Conservation (phyloP, 2,329 filamentous ascomycete species). For the Sporothrix schenckii region DNA sequence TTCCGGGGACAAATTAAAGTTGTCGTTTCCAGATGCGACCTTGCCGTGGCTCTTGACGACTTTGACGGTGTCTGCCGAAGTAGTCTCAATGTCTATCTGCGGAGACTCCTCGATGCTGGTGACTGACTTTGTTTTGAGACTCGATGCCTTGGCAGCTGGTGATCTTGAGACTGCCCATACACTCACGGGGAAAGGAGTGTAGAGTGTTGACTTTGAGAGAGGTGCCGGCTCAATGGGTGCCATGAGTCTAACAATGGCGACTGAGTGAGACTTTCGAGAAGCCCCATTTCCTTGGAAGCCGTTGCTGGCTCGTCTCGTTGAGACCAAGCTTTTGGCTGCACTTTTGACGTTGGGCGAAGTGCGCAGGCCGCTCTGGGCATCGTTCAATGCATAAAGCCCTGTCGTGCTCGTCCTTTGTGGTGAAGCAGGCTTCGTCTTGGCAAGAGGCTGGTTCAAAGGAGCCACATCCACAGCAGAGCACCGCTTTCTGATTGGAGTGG, state of each 20-base stretch:
- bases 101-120: not conserved
- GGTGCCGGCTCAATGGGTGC: constrained; percentile 33
- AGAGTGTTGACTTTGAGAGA: constrained; percentile 27
- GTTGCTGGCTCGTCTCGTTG: not conserved
- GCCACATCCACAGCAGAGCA: not conserved
- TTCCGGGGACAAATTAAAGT: constrained; percentile 13
- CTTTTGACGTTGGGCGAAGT: not conserved
- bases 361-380: too few relatives aligned
- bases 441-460: not conserved
- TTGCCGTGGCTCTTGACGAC: not conserved
- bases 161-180: constrained; percentile 13
- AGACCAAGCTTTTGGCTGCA: not conserved
- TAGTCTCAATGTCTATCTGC: not conserved
- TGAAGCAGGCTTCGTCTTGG: not conserved
- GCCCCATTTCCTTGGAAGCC: not conserved
- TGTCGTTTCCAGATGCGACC: not conserved
- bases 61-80: not conserved
- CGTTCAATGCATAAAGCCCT: too few relatives aligned
- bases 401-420: not conserved
- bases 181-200: not conserved
- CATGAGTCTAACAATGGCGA: constrained; percentile 30
- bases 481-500: not conserved
- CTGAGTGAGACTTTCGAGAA: constrained; percentile 2
- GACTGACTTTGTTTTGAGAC: not conserved
- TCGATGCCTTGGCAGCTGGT: not conserved